A percentile compares a stretch with the other conserved stretches of the same genome.
These are phyloP conservation scores for Agapanthus africanus DNA, from an alignment of 106 monocot species.

Conservation along the genomic window DNA sequence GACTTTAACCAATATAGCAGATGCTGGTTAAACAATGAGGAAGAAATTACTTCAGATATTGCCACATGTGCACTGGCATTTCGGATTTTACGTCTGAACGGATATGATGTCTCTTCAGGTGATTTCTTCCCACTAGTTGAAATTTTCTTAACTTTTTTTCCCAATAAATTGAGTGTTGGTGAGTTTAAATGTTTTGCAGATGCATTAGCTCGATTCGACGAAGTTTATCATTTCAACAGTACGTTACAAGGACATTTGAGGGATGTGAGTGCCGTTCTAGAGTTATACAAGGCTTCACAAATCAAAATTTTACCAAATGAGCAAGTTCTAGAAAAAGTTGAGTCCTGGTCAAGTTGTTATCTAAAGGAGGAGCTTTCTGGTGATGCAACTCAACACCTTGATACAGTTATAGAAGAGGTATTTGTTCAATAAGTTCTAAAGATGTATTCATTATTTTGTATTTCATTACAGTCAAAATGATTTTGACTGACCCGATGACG, in stretches of 20 bases:
- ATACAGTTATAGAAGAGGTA: no score
- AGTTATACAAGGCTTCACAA: slow-evolving; percentile 82
- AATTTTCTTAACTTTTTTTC: neutral
- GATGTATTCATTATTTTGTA: no score
- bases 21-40: slow-evolving; percentile 68
- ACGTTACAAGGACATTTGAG: slow-evolving; percentile 33
- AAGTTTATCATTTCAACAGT: slow-evolving; percentile 25
- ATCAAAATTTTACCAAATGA: slow-evolving; percentile 43
- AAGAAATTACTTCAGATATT: slow-evolving; percentile 54
- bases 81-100: slow-evolving; percentile 76
- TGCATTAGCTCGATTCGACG: slow-evolving; percentile 37
- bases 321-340: slow-evolving; percentile 45
- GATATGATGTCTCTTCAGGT: slow-evolving; percentile 80
- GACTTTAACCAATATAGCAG: no score
- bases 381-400: no score
- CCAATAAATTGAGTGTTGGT: slow-evolving; percentile 2
- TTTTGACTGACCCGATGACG: no score
- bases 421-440: no score
- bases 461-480: no score
- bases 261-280: slow-evolving; percentile 41
- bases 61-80: slow-evolving; percentile 73
- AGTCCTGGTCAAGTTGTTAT: slow-evolving; percentile 40
- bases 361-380: slow-evolving; percentile 27
- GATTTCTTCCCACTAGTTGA: no score
- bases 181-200: slow-evolving; percentile 24